Conservation (phyloP, 306 rosid genomes). For the Oxytropis ochrocephala region DNA sequence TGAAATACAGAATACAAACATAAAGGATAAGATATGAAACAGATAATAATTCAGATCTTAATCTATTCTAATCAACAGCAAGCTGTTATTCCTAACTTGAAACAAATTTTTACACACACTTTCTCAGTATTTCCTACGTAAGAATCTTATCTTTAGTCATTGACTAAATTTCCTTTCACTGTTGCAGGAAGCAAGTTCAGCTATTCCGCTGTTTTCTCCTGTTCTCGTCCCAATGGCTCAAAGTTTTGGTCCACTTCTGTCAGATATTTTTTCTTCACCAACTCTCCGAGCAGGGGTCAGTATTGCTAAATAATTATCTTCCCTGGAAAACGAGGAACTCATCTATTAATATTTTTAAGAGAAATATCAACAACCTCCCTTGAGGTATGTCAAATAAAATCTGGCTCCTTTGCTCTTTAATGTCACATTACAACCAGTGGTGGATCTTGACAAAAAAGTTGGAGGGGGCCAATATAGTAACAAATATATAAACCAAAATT, state of each 20-base stretch:
- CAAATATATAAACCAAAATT: too few species aligned
- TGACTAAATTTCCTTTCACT: conserved; percentile 12
- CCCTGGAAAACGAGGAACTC: not conserved
- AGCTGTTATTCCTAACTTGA: not conserved
- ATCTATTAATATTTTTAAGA: conserved; percentile 22
- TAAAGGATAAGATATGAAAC: not conserved
- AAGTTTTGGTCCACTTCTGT: conserved; percentile 82
- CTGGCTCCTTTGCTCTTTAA: conserved; percentile 14
- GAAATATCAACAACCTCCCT: conserved; percentile 21
- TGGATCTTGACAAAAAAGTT: too few species aligned
- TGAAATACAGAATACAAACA: not conserved
- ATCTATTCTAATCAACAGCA: not conserved
- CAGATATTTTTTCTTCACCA: conserved; percentile 88
- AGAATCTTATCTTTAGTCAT: not conserved
- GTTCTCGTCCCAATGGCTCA: conserved; percentile 93
- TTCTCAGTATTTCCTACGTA: not conserved
- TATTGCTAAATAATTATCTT: conserved; percentile 20
- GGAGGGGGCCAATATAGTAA: too few species aligned
- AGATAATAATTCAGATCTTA: not conserved
- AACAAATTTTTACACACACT: not conserved
- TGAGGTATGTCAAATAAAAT: conserved; percentile 26
- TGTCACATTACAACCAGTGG: conserved; percentile 23
- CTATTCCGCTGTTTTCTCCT: conserved; percentile 92
- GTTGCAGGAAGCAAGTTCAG: conserved; percentile 83
- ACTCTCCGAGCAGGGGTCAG: conserved; percentile 91